phyloP scores from a whole-genome alignment of 2,329 filamentous ascomycete species.

The Didymella pinodella region DNA sequence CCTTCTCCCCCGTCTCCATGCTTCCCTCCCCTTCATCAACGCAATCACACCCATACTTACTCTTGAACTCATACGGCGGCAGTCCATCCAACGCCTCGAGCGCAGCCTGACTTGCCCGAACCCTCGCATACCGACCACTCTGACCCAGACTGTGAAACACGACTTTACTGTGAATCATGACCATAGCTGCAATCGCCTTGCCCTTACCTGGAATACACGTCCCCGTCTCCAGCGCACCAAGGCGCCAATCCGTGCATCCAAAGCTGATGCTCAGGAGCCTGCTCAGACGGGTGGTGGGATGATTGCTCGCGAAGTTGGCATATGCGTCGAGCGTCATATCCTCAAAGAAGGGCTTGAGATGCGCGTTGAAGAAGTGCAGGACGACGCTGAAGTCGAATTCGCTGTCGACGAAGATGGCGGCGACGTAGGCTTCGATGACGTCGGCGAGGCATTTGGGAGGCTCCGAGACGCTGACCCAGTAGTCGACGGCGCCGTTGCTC shows the following conservation, averaged over 20 bases:
- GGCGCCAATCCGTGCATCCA: constrained; percentile 68
- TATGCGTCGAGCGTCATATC: constrained; percentile 78
- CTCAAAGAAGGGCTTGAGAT: constrained; percentile 79
- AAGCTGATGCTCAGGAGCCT: constrained; percentile 70
- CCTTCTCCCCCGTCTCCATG: constrained; percentile 2
- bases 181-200: constrained; percentile 68
- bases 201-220: constrained; percentile 57
- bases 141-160: constrained; percentile 68
- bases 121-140: constrained; percentile 76
- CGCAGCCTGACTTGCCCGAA: constrained; percentile 69
- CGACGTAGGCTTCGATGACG: constrained; percentile 86
- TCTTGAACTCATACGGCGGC: constrained; percentile 65
- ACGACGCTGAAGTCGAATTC: constrained; percentile 78
- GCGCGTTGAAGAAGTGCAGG: constrained; percentile 75
- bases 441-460: constrained; percentile 84
- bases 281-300: constrained; percentile 77
- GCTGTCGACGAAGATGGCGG: constrained; percentile 90
- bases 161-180: constrained; percentile 77
- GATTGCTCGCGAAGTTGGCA: constrained; percentile 84
- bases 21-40: constrained; percentile 25
- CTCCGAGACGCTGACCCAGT: constrained; percentile 67
- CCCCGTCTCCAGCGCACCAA: constrained; percentile 45
- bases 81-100: constrained; percentile 61
- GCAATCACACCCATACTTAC: constrained; percentile 71
- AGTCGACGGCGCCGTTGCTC: constrained; percentile 65